These are phyloP conservation scores for Biscogniauxia marginata DNA, from an alignment of 2,329 filamentous ascomycete genomes.

Conservation along the genomic window DNA sequence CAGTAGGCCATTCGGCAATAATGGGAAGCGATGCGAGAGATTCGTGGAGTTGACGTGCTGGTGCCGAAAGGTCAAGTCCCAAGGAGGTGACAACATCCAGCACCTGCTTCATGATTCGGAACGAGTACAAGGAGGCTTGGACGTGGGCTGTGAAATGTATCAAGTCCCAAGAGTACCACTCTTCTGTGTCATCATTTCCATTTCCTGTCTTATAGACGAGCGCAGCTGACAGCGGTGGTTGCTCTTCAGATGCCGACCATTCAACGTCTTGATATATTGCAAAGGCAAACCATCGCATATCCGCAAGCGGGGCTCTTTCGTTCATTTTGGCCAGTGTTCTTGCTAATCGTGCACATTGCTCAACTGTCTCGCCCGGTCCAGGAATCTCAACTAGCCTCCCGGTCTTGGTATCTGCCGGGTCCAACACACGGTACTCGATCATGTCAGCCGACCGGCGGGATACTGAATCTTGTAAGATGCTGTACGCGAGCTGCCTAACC, in stretches of 20 bases:
- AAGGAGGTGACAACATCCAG: conserved; percentile 29
- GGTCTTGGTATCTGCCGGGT: conserved; percentile 24
- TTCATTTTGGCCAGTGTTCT: conserved; percentile 24
- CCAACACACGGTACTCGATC: conserved; percentile 40
- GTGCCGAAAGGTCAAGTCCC: conserved; percentile 7
- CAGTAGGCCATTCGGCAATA: conserved; percentile 28
- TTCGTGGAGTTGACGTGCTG: conserved; percentile 17
- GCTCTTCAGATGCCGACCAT: conserved; percentile 32
- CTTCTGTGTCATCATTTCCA: conserved; percentile 29
- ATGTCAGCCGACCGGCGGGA: conserved; percentile 17
- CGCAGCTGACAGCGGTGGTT: conserved; percentile 30
- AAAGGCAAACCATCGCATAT: conserved; percentile 35
- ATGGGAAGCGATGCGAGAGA: conserved; percentile 19
- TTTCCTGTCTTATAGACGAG: conserved; percentile 28
- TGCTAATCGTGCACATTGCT: conserved; percentile 25
- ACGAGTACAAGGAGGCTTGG: conserved; percentile 60
- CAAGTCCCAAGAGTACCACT: conserved; percentile 53
- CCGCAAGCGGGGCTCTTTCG: conserved; percentile 5
- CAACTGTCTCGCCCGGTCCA: conserved; percentile 13
- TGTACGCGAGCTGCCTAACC: conserved; percentile 38
- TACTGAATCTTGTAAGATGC: conserved; percentile 28
- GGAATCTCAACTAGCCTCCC: conserved; percentile 35
- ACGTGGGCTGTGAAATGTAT: conserved; percentile 62
- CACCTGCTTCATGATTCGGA: conserved; percentile 55
- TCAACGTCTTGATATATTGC: conserved; percentile 38